A percentile compares a stretch with the other conserved stretches of the same genome.
These are phyloP conservation scores for Cladochytrium replicatum DNA, from an alignment of 192 early-diverging fungal species.

Conservation along the genomic window DNA sequence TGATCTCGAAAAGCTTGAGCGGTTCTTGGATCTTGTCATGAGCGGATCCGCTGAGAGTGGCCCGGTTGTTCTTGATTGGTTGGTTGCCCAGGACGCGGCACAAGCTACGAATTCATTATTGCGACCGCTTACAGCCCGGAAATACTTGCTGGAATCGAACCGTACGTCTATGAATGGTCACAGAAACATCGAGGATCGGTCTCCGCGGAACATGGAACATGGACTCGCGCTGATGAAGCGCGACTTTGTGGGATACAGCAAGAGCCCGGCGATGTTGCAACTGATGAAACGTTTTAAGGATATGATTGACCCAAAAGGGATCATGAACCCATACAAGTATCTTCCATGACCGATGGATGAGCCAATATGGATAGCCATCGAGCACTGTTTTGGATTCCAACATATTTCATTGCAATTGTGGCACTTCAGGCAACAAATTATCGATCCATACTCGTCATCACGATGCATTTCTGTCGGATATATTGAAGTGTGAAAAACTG, in stretches of 20 bases:
- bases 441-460: no score
- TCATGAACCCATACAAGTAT: slow-evolving; percentile 65
- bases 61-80: slow-evolving; percentile 73
- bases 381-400: no score
- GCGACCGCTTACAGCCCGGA: slow-evolving; percentile 50
- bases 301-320: slow-evolving; percentile 85
- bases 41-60: no score
- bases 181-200: slow-evolving; percentile 44
- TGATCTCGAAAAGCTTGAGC: slow-evolving; percentile 80
- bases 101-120: slow-evolving; percentile 80
- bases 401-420: no score
- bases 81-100: slow-evolving; percentile 76
- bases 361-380: no score
- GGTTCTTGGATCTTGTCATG: slow-evolving; percentile 70
- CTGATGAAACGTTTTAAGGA: slow-evolving; percentile 82
- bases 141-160: slow-evolving; percentile 69
- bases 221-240: slow-evolving; percentile 69
- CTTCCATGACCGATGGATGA: no score
- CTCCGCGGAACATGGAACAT: slow-evolving; percentile 84
- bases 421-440: no score
- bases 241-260: slow-evolving; percentile 61
- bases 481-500: no score
- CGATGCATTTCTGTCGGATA: no score
- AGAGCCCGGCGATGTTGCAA: slow-evolving; percentile 67
- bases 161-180: slow-evolving; percentile 85